Evolutionary conservation across 345 rosid species (phyloP), one percentile per base, ranked within the genome.

Genomic region (Jatropha curcas): DNA sequence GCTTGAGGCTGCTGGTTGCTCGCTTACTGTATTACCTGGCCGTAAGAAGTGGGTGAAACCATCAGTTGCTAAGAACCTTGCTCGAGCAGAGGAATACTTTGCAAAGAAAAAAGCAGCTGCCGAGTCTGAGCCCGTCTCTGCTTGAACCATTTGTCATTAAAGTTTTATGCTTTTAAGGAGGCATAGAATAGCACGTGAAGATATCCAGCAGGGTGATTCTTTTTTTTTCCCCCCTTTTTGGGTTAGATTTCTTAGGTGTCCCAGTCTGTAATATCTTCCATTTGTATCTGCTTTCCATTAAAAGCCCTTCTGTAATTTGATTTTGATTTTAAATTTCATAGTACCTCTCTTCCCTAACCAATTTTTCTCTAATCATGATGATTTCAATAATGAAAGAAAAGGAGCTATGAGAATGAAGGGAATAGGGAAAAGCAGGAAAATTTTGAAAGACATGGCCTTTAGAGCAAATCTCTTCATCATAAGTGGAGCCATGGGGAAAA

Each of bases 21-120:
- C 94, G 16, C 79, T 90, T 52, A 85, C 89, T 1, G 84, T 92
- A 52, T 76, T 94, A 71, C 94, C 96, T 2, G 97, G 98, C 67
- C 86, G 92, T 39, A 94, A 89, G 92, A 94, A 90, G 81, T 92
- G 97, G 97, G 86, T 94, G 5, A 90, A 90, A 75, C 95, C 94
- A 56, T 85, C 97, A 1, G 97, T 92, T 60, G 86, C 86, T 0
- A 94, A 90, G 88, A 90, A 94, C 76, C 83, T 85, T 6, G 92
- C 97, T 6, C 76, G 97, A 62, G 97, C 97, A 8, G 92, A 90
- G 16, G 95, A 88, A 67, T 94, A 90, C 85, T 94, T 90, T 45
- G 97, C 97, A 37, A 89, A 87, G 88, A 92, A 92, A 80, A 85
- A 81, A 81, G 97, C 97, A 7, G 65, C 65, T 2, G 82, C 87